Evolutionary conservation across 2,329 filamentous ascomycete species (phyloP).

Genomic region (Fusarium abutilonis): DNA sequence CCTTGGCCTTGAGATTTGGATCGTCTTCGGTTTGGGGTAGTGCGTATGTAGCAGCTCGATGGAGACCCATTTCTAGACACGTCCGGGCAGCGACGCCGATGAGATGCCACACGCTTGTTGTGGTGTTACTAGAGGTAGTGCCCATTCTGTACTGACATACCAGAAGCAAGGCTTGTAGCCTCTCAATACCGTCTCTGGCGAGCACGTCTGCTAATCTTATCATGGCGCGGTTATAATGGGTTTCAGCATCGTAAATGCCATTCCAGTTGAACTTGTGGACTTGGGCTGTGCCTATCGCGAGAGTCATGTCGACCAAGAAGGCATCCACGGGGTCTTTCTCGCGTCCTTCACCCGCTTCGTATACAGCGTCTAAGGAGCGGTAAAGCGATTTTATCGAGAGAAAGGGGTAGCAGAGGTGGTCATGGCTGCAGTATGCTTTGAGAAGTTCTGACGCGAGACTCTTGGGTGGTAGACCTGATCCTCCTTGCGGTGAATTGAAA

Average conservation of each 20-base stretch:
- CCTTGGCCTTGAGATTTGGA: background rate
- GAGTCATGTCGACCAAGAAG: conserved; percentile 56
- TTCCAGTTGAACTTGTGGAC: conserved; percentile 58
- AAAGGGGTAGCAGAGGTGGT: conserved; percentile 56
- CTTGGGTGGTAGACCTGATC: conserved; percentile 48
- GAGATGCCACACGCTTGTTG: conserved; percentile 56
- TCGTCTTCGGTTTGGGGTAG: conserved; percentile 7
- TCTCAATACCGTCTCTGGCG: conserved; percentile 48
- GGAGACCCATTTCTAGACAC: conserved; percentile 54
- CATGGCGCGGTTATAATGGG: conserved; percentile 54
- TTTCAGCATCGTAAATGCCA: conserved; percentile 54
- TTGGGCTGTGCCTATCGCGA: conserved; percentile 56
- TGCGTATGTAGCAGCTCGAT: conserved; percentile 51
- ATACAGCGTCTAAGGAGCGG: conserved; percentile 45
- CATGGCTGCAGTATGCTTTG: conserved; percentile 55
- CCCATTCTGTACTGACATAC: conserved; percentile 57
- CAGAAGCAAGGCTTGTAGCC: conserved; percentile 55
- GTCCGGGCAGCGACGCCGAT: conserved; percentile 55
- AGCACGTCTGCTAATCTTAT: conserved; percentile 51
- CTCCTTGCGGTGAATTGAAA: conserved; percentile 6
- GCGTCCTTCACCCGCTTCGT: conserved; percentile 40
- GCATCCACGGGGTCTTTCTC: conserved; percentile 46
- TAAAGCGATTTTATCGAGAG: conserved; percentile 47
- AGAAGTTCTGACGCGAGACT: conserved; percentile 51
- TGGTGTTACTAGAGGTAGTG: conserved; percentile 52